Base-by-base conservation (phyloP, 768 basidiomycete genomes). In the Fomitopsis pulvina region DNA sequence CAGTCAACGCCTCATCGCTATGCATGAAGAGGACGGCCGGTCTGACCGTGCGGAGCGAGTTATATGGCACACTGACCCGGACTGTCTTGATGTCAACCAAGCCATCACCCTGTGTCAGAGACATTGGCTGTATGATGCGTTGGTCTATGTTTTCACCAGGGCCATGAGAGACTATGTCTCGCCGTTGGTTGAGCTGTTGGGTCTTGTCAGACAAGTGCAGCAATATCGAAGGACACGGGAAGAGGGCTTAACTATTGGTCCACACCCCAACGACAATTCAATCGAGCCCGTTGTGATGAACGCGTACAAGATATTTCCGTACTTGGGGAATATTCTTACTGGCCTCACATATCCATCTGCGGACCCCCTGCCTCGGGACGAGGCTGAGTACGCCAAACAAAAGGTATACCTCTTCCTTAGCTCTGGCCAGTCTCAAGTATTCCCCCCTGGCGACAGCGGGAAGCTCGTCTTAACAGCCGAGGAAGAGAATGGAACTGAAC, bases 1-100 rank as follows among this genome's bases (percentile, higher is more conserved):
- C 51, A 87, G 90, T 4, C 92, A 99, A 64, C 76, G 80, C 48
- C 70, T 99, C 22, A 77, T 98, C 44, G 77, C 79, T 1, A 68
- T 89, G 38, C 89, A 96, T 58, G 87, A 85, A 41, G 79, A 81
- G 27, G 75, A 81, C 39, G 73, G 72, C 11, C 78, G 83, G 29
- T 81, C 85, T 7, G 87, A 89, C 43, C 72, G 81, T 2, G 89
- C 87, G 1, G 94, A 99, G 65, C 79, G 81, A 26, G 73, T 97
- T 50, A 95, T 99, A 48, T 97, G 93, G 92, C 91, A 95, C 62
- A 91, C 97, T 56, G 90, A 96, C 57, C 92, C 95, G 1, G 69
- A 79, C 2, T 90, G 85, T 57, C 69, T 99, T 52, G 96, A 99
- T 61, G 83, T 97, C 67, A 89, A 97, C 60, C 95, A 97, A 68